Evolutionary conservation across 129 eudicot species (phyloP), one percentile per base, ranked within the genome.

Genomic region (Logfia minima): DNA sequence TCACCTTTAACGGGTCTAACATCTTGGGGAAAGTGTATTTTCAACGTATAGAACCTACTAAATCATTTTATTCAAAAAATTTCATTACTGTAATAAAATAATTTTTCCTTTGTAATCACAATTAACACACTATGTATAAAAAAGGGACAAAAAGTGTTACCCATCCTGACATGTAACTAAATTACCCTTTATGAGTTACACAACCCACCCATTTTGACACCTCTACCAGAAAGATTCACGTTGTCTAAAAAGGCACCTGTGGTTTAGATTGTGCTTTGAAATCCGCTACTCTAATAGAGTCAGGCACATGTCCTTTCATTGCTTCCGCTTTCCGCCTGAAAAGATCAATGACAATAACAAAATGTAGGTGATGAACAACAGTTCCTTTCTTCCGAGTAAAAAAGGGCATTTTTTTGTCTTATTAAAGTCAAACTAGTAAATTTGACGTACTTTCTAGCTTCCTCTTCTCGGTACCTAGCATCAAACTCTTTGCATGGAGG

Each of bases 401-500:
- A 26, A 56, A 8, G 22, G 7, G 13, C 24, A 34, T 74, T 26
- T 74, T 26, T 64, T 65, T 8, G 51, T 35, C 70, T 18, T 63
- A 51, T 65, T 66, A 66, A 64, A 23, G 74, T 72, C 70, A 4
- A 64, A 35, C 19, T 60, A 58, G 67, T 70, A 65, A 58, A 28
- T 24, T 67, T 39, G n/a, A 31, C 34, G 2, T 87, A 89, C 99
- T 96, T 91, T 91, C 88, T 86, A 63, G 89, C 90, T 74, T 93
- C 98, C 83, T 89, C 97, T 58, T 85, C 94, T 55, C 88, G 87
- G 61, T 81, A 60, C 84, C 87, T 93, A 58, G 86, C 92, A 75
- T 91, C 97, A 72, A 82, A 74, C 80, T 94, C 98, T 85, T 94
- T 94, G 85, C 96, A 87, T 10, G 98, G 97, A 83, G 87, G 86